phyloP scores from a whole-genome alignment of 169 alveolate species.

The Cryptosporidium ubiquitum region DNA sequence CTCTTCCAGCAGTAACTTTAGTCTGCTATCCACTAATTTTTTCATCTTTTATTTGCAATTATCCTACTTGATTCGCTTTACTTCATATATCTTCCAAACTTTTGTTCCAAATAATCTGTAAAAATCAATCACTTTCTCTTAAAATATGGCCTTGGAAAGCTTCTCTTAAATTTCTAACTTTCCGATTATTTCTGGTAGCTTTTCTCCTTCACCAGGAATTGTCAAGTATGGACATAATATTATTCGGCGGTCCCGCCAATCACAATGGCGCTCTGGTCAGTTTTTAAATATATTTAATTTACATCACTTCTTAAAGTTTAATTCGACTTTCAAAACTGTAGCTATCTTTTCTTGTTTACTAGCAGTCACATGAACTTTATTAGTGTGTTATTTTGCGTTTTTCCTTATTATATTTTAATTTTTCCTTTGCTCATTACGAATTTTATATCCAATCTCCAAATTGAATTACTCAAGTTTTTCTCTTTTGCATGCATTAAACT shows the following conservation, averaged over 20 bases:
- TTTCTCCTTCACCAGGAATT: background rate
- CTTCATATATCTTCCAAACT: background rate
- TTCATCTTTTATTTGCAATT: slow-evolving; percentile 82
- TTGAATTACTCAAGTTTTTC: background rate
- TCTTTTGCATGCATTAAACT: background rate
- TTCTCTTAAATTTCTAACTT: background rate
- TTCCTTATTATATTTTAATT: too few species aligned
- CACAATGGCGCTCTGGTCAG: background rate
- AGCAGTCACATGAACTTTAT: too few species aligned
- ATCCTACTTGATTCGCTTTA: background rate
- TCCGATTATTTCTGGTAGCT: background rate
- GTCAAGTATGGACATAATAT: slow-evolving; percentile 35
- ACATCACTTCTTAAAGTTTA: background rate
- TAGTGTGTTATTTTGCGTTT: too few species aligned
- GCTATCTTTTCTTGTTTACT: too few species aligned
- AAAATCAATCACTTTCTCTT: background rate
- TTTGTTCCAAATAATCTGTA: background rate
- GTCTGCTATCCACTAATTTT: slow-evolving; percentile 95
- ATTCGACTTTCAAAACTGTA: too few species aligned
- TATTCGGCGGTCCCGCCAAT: background rate
- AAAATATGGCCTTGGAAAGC: background rate
- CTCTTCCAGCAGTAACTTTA: slow-evolving; percentile 93
- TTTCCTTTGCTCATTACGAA: background rate
- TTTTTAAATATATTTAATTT: background rate
- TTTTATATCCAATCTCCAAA: background rate